These are phyloP conservation scores for Colletotrichum acutatum DNA, from an alignment of 2,329 filamentous ascomycete genomes.

Conservation along the genomic window DNA sequence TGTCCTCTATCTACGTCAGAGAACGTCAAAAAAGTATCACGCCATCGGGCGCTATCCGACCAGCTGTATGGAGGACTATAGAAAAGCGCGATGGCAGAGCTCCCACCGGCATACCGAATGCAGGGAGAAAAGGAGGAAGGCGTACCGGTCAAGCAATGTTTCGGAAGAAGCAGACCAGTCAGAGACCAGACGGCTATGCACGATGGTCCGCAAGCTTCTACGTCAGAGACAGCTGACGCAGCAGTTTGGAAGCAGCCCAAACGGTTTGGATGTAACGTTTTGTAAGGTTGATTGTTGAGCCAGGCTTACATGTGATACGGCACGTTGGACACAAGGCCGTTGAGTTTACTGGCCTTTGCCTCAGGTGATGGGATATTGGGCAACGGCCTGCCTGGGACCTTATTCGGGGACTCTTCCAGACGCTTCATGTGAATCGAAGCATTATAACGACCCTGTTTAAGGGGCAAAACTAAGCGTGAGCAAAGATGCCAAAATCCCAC, in stretches of 20 bases:
- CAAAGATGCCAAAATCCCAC: not conserved
- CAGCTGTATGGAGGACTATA: constrained; percentile 15
- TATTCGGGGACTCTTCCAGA: too few species aligned
- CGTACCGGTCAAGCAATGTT: not conserved
- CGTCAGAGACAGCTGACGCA: not conserved
- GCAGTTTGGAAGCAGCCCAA: too few species aligned
- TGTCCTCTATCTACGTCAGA: not conserved
- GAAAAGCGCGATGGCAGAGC: not conserved
- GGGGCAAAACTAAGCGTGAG: too few species aligned
- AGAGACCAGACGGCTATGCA: not conserved
- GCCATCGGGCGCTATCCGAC: constrained; percentile 33
- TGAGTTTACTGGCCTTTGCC: too few species aligned
- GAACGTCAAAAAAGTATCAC: not conserved
- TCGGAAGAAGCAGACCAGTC: not conserved
- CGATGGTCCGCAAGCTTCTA: not conserved
- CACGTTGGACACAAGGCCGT: not conserved
- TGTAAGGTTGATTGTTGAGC: not conserved
- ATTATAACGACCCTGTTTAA: too few species aligned
- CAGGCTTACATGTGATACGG: not conserved
- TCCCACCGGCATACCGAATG: not conserved
- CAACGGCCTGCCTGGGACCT: too few species aligned
- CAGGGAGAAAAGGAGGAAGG: not conserved
- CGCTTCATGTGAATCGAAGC: too few species aligned
- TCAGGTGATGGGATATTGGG: too few species aligned
- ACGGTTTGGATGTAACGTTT: not conserved